Percentiles rank a stretch among this genome's conserved stretches.
These are phyloP conservation scores for Fraxinus sp. DNA, from an alignment of 305 asterid genomes.

Conservation along the genomic window DNA sequence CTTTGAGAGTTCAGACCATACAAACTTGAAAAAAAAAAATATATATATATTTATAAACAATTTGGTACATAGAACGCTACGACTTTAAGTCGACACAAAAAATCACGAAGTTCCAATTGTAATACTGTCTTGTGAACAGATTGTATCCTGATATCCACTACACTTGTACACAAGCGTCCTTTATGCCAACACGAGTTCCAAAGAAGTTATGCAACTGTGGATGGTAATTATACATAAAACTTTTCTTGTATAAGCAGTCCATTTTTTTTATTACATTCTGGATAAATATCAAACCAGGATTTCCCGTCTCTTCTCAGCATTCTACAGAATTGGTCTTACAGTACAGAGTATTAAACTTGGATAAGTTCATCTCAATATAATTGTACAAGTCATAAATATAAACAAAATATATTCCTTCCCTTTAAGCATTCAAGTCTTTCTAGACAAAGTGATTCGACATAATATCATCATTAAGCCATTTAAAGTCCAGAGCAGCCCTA, in stretches of 20 bases:
- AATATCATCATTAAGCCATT: not conserved
- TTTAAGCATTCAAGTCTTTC: not conserved
- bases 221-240: not conserved
- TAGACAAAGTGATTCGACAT: not conserved
- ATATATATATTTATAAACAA: not conserved
- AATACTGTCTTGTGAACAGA: not conserved
- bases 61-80: not conserved
- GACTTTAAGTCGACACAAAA: conserved; percentile 1
- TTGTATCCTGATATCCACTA: not conserved
- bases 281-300: not conserved
- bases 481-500: not conserved
- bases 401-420: not conserved
- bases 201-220: not conserved
- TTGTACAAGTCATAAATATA: not conserved
- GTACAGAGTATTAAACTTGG: not conserved
- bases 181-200: not conserved
- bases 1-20: not conserved
- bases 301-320: not conserved
- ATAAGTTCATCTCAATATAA: not conserved
- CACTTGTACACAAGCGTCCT: not conserved
- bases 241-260: not conserved
- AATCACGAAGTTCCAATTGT: not conserved
- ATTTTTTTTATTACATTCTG: not conserved
- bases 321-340: not conserved
- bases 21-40: not conserved